Evolutionary conservation across 1,139 yeast genomes (phyloP).

Genomic region (Candida smagusa): DNA sequence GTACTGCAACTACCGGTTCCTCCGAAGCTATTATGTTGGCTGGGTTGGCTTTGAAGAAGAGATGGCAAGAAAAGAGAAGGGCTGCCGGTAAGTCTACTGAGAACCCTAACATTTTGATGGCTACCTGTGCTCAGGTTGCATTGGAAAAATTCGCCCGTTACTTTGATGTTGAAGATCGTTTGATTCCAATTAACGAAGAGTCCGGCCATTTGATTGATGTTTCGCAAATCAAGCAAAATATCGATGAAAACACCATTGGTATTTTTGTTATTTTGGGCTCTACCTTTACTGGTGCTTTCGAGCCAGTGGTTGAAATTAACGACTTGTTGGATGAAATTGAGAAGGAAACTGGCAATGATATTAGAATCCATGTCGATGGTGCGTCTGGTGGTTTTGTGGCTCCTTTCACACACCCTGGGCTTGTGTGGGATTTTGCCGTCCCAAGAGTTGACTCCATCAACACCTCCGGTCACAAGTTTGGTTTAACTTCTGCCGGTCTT

Average conservation of each 20-base stretch:
- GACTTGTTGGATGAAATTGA: conserved; percentile 65
- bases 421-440: conserved; percentile 79
- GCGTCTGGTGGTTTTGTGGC: conserved; percentile 91
- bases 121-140: conserved; percentile 93
- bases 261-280: conserved; percentile 86
- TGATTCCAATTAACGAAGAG: conserved; percentile 60
- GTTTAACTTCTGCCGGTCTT: conserved; percentile 83
- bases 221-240: conserved; percentile 52
- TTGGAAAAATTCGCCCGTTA: conserved; percentile 91
- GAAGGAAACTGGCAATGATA: conserved; percentile 59
- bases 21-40: conserved; percentile 93
- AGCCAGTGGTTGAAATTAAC: conserved; percentile 63
- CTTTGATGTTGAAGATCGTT: conserved; percentile 84
- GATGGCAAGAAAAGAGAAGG: conserved; percentile 71
- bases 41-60: conserved; percentile 86
- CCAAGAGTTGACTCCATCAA: conserved; percentile 80
- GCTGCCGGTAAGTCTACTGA: conserved; percentile 57
- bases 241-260: conserved; percentile 93
- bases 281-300: conserved; percentile 91
- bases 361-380: conserved; percentile 91
- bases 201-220: conserved; percentile 66
- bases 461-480: conserved; percentile 94
- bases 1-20: conserved; percentile 92
- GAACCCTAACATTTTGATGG: conserved; percentile 87
- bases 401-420: conserved; percentile 73